Evolutionary conservation across 2,329 filamentous ascomycete species (phyloP), one percentile per base, ranked within the genome.

Genomic region (Sporothrix dimorphospora): DNA sequence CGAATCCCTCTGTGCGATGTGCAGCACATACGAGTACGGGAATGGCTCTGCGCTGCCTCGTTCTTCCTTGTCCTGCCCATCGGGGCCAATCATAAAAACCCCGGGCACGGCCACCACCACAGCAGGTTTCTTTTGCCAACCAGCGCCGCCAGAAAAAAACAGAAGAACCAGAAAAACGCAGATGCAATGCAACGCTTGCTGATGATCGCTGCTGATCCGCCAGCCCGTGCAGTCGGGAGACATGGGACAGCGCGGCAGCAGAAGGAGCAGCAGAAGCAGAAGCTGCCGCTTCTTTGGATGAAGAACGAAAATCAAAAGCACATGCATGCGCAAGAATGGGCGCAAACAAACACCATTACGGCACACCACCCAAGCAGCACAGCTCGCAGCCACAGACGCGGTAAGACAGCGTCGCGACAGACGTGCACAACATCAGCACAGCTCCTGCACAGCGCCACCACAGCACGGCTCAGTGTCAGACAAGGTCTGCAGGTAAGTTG

Each of bases 121-220:
- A 45, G n/a, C 38, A 63, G 38, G 38, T 65, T 45, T 65, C 59
- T 65, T 24, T 16, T 5, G 3, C 38, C n/a, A 34, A 7, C 12
- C 53, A 45, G 21, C 21, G 21, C 21, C 12, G 59, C 34, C 21
- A 65, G 59, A 65, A 65, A 8, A 8, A n/a, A 21, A 42, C 34
- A 42, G n/a, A 47, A 24, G 38, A 45, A 27, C n/a, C 30, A 40
- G 38, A 24, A 49, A 63, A 24, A 63, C 7, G 21, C 27, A 21
- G 16, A 71, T n/a, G 61, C 24, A 30, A 70, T 70, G 69, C 45
- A 21, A 70, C 69, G 55, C 69, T 40, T 19, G 47, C 57, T 65
- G 70, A 66, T 47, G 59, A 71, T 66, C 66, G 55, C 57, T 55
- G 19, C 38, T 47, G 66, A 51, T 65, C 71, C 21, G 38, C 47